Evolutionary conservation across 1,139 yeast genomes (phyloP).

Genomic region (Protomyces gravidus): DNA sequence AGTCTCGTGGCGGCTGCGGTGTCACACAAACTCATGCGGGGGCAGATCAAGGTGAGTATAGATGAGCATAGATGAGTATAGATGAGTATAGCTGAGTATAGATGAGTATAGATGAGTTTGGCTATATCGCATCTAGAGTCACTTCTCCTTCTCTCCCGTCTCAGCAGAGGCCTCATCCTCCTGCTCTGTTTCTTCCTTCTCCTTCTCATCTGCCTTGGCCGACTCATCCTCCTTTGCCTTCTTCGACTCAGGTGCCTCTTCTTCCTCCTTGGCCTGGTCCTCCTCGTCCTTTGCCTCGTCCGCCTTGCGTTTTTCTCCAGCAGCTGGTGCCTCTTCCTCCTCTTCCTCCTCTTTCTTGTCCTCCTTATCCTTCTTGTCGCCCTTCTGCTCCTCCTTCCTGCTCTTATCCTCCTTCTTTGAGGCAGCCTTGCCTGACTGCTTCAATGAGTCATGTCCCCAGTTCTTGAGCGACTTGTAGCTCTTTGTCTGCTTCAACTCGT

Average conservation of each 20-base stretch:
- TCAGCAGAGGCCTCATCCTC: background rate
- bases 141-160: background rate
- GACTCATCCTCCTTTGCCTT: constrained; percentile 3
- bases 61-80: too few species aligned
- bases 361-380: background rate
- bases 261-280: background rate
- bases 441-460: constrained; percentile 12
- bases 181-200: background rate
- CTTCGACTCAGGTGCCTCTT: background rate
- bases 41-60: too few species aligned
- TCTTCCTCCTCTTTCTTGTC: background rate
- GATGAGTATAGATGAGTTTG: too few species aligned
- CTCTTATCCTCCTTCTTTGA: background rate
- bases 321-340: background rate
- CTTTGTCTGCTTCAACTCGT: constrained; percentile 5
- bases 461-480: constrained; percentile 12
- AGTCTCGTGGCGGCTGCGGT: too few species aligned
- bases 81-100: too few species aligned
- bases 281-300: background rate
- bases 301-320: background rate
- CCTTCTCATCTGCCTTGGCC: background rate
- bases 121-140: background rate
- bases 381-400: background rate
- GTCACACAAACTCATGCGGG: too few species aligned
- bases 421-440: background rate